Base-by-base conservation (phyloP, 2,329 filamentous ascomycete genomes). In the Elsinoe australis region DNA sequence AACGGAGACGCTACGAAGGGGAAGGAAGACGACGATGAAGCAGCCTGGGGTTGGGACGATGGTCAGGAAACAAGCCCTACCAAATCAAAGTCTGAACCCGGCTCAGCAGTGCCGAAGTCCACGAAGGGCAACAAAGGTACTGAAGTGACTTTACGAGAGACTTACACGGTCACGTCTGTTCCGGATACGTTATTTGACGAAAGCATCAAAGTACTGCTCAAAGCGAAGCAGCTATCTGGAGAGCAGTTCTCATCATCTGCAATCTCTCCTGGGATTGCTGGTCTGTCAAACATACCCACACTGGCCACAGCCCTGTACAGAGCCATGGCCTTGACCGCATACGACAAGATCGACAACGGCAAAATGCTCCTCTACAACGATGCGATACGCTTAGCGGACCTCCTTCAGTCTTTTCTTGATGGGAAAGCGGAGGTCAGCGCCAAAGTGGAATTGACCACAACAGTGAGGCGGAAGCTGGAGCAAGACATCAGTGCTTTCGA, bases 131-230 rank as follows among this genome's bases (percentile, higher is more conserved):
- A 58, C 26, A 29, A 29, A 6, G 26, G 26, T 6, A 29, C 26
- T 15, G 59, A 65, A 45, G 53, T 96, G 51, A 84, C 85, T 0
- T 68, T 96, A 35, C 84, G 76, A 52, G 92, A 98, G 66, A 85
- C 77, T 1, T 98, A 95, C 64, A 85, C 82, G 51, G 85, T 95
- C 45, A 95, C 90, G 0, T 84, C 85, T 2, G 83, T 95, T 63
- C 90, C 92, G 0, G 82, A 87, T 52, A 78, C 82, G 3, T 80
- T 96, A 9, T 71, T 89, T 15, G 72, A 78, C 14, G 73, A 86
- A 21, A 79, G 90, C 46, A 69, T 72, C 77, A 52, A 68, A 39
- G 62, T 70, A 5, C 59, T 74, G 52, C 52, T 61, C 35, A 65
- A 72, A 50, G 65, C 72, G 32, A 58, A 77, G 7, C 72, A 70